These are phyloP conservation scores for Candida boleticola DNA, from an alignment of 805 yeast genomes.

Conservation along the genomic window DNA sequence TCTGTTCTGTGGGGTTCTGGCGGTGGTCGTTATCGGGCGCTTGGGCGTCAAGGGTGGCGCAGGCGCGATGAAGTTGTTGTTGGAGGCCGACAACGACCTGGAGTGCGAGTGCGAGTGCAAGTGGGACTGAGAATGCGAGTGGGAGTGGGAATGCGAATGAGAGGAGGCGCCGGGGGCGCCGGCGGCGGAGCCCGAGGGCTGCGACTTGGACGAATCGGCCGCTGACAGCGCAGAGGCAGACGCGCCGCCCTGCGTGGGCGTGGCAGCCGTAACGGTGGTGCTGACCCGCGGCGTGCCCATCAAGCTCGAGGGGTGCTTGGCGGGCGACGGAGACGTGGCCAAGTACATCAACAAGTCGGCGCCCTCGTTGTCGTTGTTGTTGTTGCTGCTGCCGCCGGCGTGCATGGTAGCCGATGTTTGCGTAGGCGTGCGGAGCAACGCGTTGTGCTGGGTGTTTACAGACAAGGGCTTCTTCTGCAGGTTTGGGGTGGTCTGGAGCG, in stretches of 20 bases:
- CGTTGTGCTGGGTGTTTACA: slow-evolving; percentile 6
- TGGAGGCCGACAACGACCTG: slow-evolving; percentile 12
- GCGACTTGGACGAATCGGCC: not conserved
- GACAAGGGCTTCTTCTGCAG: slow-evolving; percentile 22
- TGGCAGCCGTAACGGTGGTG: slow-evolving; percentile 12
- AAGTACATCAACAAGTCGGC: slow-evolving; percentile 59
- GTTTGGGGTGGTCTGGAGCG: slow-evolving; percentile 23
- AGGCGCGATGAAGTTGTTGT: slow-evolving; percentile 34
- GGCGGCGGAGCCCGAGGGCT: slow-evolving; percentile 7
- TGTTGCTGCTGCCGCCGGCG: slow-evolving; percentile 15
- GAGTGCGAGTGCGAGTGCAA: not conserved
- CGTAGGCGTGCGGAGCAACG: slow-evolving; percentile 36
- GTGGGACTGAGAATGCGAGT: not conserved
- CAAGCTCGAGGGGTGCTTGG: slow-evolving; percentile 30
- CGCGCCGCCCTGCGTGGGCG: slow-evolving; percentile 28
- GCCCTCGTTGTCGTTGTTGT: not conserved
- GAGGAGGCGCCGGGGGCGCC: slow-evolving; percentile 4
- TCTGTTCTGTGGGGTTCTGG: slow-evolving; percentile 40
- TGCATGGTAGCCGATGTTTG: slow-evolving; percentile 15
- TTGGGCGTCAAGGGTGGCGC: slow-evolving; percentile 45
- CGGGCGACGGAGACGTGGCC: slow-evolving; percentile 81
- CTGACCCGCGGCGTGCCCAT: slow-evolving; percentile 10
- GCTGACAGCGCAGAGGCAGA: no score
- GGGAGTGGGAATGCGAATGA: not conserved
- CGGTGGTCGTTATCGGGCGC: slow-evolving; percentile 22